These are phyloP conservation scores for Cornus florida DNA, from an alignment of 148 eudicot genomes.

Conservation along the genomic window DNA sequence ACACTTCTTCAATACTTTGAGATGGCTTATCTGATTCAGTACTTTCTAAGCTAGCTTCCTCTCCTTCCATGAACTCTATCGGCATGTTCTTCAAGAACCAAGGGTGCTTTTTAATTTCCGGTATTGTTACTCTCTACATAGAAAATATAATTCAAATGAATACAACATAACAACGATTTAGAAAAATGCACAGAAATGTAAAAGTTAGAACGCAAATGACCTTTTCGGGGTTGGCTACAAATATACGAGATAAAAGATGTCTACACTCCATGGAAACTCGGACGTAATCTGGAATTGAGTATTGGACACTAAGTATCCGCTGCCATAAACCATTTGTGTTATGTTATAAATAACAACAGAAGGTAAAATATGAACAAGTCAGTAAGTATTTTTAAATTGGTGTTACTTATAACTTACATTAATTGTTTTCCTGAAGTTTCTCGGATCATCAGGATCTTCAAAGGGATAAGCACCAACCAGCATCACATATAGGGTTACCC, in stretches of 20 bases:
- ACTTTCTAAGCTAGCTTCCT: constrained; percentile 23
- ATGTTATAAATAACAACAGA: background rate
- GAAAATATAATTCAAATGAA: background rate
- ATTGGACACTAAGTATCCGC: constrained; percentile 71
- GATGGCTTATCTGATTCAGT: constrained; percentile 12
- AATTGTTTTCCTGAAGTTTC: constrained; percentile 68
- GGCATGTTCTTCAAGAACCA: constrained; percentile 64
- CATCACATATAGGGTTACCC: constrained; percentile 86
- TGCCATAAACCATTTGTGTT: constrained; percentile 22
- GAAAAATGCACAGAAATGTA: background rate
- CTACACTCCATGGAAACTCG: constrained; percentile 64
- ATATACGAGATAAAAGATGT: constrained; percentile 70
- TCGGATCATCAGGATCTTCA: constrained; percentile 80
- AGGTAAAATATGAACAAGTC: background rate
- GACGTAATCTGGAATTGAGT: constrained; percentile 78
- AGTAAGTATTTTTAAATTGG: constrained; percentile 2
- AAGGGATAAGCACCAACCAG: constrained; percentile 85
- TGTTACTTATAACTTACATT: constrained; percentile 28
- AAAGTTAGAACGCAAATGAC: constrained; percentile 16
- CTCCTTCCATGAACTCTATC: constrained; percentile 37
- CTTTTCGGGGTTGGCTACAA: constrained; percentile 78
- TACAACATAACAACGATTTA: background rate
- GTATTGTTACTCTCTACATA: constrained; percentile 68
- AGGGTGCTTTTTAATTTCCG: constrained; percentile 63
- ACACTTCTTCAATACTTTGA: constrained; percentile 59